Base-by-base conservation (phyloP, 108 stramenopile species). In the Skeletonema tropicum region DNA sequence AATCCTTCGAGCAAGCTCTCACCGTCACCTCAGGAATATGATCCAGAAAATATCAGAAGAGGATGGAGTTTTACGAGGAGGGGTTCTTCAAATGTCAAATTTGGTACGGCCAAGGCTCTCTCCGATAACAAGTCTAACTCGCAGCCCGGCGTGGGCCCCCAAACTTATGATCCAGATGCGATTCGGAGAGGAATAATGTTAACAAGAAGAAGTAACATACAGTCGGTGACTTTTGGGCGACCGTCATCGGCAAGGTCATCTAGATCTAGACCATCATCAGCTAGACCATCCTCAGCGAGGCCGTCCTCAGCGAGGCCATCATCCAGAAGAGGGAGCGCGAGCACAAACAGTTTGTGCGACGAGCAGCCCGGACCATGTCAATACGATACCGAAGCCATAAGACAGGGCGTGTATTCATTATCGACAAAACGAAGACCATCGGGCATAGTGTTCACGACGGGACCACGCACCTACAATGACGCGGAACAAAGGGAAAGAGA, bases 401-500 rank as follows among this genome's bases (percentile, higher is more conserved):
- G 69, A 19, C n/a, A 26, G 26, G 85, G 71, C 14, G 61, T 77
- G 8, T 77, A 23, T 55, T 41, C 48, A 11, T 33, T 86, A 8
- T 77, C 75, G 3, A 83, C 85, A 15, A 76, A 81, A 35, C 58
- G 62, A 35, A 58, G 77, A 58, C 79, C 83, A 13, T 64, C 68
- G 26, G 85, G 85, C 2, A 67, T 81, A 0, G 76, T 70, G 60
- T 86, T 86, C 38, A 80, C 74, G 17, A 86, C 85, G 1, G 85
- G 85, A 7, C 82, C 82, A 0, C 36, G 85, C 14, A 86, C 85
- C 2, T 86, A 80, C 71, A 83, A 86, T 64, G 83, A 86, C 59
- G 79, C 60, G 0, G 79, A 83, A 32, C 32, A 32, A 32, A 32
- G 32, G 46, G 85, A 72, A 30, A 70, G 73, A 67, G 85, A 80